A percentile compares a stretch with the other conserved stretches of the same genome.
Evolutionary conservation across 2,329 filamentous ascomycete genomes (phyloP).

Genomic region (Claviceps paspali): DNA sequence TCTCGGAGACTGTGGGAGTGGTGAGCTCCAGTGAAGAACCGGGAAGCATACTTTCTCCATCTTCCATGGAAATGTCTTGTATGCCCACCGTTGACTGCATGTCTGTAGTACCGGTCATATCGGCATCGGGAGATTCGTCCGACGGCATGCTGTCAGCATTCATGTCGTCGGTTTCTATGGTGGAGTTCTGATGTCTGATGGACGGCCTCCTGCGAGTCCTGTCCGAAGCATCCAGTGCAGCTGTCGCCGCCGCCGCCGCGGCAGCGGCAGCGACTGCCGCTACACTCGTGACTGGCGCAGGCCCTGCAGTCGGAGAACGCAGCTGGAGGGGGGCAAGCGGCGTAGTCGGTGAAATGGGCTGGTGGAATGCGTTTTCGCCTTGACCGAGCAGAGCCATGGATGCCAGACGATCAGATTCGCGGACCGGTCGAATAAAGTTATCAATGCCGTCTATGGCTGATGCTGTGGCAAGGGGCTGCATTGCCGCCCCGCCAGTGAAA

Average conservation of each 20-base stretch:
- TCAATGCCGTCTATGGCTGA: constrained; percentile 55
- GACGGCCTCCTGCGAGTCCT: constrained; percentile 59
- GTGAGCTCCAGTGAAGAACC: constrained; percentile 59
- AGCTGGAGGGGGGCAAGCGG: constrained; percentile 54
- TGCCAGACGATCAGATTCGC: constrained; percentile 67
- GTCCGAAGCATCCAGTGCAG: constrained; percentile 30
- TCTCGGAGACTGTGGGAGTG: constrained; percentile 65
- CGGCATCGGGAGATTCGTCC: constrained; percentile 61
- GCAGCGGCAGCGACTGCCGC: constrained; percentile 28
- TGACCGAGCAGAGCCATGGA: constrained; percentile 63
- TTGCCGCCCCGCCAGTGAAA: constrained; percentile 30
- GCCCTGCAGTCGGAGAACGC: constrained; percentile 37
- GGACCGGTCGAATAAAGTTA: constrained; percentile 64
- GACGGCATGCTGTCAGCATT: constrained; percentile 70
- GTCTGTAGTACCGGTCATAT: constrained; percentile 66
- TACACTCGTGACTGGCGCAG: constrained; percentile 28
- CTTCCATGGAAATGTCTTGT: constrained; percentile 66
- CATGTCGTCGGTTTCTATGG: constrained; percentile 75
- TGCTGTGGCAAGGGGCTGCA: constrained; percentile 51
- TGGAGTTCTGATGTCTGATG: constrained; percentile 81
- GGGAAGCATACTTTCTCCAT: constrained; percentile 65
- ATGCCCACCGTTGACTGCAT: constrained; percentile 74
- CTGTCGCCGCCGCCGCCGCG: constrained; percentile 23
- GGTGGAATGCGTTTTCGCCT: constrained; percentile 65
- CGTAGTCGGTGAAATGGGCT: constrained; percentile 81